Base-by-base conservation (phyloP, 345 rosid genomes). In the Litchi chinensis region DNA sequence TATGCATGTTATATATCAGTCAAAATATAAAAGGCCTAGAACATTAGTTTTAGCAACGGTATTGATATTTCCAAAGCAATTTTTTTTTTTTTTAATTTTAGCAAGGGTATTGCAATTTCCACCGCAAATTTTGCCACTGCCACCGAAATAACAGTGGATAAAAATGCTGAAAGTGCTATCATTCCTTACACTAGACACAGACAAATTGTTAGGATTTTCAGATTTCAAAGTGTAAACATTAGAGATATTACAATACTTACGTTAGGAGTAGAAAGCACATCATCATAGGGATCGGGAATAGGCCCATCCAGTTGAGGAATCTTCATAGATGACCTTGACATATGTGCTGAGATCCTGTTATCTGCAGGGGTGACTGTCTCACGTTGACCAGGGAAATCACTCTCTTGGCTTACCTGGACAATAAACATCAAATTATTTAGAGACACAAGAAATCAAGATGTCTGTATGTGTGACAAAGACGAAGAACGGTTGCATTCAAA, bases 221-320 rank as follows among this genome's bases (percentile, higher is more conserved):
- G 6, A 28, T 48, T 48, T 46, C 10, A 16, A 60, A 26, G 4
- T 19, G 44, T 16, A 26, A 48, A 46, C 21, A 64, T 11, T 46
- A 24, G 21, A 62, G 24, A 62, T 48, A 65, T 15, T 22, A n/a
- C 10, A 24, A 74, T 77, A 75, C 97, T 81, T 82, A 95, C 99
- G 88, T 93, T 96, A 68, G 99, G 99, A 75, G 99, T 90, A 52
- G 99, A 93, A 79, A 93, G 88, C 85, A 83, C 87, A 65, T 96
- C 97, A 71, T 96, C 98, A 82, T 92, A 96, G 19, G 97, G 94
- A 85, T 92, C 99, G 75, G 99, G 98, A 70, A 86, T 87, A 62
- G 98, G 97, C 71, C 99, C 99, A 90, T 96, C 99, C 76, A 85
- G 82, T 85, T 96, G 99, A 75, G 98, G 94, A 60, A 96, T 91